These are phyloP conservation scores for Teratosphaeria gauchensis DNA, from an alignment of 2,329 filamentous ascomycete species.

Conservation along the genomic window DNA sequence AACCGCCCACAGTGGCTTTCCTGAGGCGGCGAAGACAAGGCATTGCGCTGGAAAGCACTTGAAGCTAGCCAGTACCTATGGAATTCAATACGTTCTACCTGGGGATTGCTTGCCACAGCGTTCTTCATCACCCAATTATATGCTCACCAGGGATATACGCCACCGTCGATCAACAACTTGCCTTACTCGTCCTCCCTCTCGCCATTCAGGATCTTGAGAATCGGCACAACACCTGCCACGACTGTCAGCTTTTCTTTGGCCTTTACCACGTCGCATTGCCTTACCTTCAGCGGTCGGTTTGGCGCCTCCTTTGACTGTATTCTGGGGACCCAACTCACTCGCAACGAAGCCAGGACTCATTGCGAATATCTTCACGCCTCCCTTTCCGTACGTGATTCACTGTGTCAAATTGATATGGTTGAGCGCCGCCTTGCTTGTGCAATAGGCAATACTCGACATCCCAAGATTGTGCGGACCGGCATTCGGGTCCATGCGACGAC, in stretches of 20 bases:
- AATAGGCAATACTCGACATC: not conserved
- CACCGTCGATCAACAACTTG: not conserved
- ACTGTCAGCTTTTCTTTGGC: not conserved
- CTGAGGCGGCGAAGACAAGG: constrained; percentile 16
- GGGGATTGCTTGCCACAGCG: not conserved
- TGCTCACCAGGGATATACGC: not conserved
- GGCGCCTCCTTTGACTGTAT: not conserved
- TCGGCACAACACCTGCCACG: not conserved
- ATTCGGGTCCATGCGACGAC: not conserved
- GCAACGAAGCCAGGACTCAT: not conserved
- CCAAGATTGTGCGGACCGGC: not conserved
- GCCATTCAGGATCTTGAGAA: not conserved
- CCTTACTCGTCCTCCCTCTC: not conserved
- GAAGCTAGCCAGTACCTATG: not conserved
- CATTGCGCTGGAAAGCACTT: constrained; percentile 5
- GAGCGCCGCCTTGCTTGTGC: not conserved
- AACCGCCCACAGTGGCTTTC: constrained; percentile 49
- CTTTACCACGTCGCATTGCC: not conserved
- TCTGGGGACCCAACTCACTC: not conserved
- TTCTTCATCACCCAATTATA: not conserved
- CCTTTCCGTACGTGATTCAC: not conserved
- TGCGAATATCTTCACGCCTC: not conserved
- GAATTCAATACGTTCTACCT: not conserved
- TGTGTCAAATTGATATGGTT: not conserved
- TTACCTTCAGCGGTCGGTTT: not conserved